A percentile compares a stretch with the other conserved stretches of the same genome.
Conservation (phyloP, 345 rosid species). For the Eucalyptus polyanthemos region DNA sequence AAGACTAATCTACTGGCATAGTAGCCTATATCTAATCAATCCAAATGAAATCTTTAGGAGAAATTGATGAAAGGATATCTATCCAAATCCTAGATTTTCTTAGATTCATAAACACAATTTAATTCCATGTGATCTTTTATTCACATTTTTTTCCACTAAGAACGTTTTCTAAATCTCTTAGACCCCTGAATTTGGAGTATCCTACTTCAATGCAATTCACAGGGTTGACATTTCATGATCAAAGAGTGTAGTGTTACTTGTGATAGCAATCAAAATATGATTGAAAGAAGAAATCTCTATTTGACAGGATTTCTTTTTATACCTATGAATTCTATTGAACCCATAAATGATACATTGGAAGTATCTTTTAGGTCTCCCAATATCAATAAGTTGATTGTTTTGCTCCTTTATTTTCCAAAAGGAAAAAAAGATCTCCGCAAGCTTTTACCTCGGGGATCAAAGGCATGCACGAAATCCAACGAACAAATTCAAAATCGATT, state of each 20-base stretch:
- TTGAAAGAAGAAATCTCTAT: neutral
- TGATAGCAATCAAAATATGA: neutral
- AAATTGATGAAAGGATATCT: no score
- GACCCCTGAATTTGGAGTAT: no score
- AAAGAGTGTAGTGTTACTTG: no score
- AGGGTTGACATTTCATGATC: no score
- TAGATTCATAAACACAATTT: no score
- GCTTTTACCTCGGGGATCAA: neutral
- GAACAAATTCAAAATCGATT: neutral
- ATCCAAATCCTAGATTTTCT: no score
- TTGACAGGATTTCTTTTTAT: neutral
- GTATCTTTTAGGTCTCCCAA: neutral
- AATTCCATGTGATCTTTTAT: no score
- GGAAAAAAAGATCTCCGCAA: no score
- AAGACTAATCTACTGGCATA: fast-evolving
- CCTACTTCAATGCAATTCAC: no score
- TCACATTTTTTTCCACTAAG: no score
- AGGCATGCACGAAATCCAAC: neutral
- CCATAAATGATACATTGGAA: neutral
- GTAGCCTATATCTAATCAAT: neutral
- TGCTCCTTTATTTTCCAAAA: neutral
- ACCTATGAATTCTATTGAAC: neutral
- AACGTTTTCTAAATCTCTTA: no score
- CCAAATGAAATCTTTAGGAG: no score
- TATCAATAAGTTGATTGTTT: neutral